Evolutionary conservation across 2,329 filamentous ascomycete genomes (phyloP), one percentile per base, ranked within the genome.

Genomic region (Penicillium crustosum): DNA sequence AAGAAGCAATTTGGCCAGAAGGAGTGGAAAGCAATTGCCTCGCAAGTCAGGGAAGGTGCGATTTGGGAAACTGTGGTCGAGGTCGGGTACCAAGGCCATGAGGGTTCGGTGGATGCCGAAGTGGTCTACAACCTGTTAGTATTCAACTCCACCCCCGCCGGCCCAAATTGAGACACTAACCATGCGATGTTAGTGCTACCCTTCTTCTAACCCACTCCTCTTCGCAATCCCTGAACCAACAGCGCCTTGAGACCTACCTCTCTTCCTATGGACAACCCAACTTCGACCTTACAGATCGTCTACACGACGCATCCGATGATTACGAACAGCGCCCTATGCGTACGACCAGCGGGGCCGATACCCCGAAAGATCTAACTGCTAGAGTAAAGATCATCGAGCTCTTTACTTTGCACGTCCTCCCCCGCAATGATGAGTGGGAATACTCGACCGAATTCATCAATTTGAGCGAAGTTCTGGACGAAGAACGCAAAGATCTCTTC

Each of bases 21-120:
- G 69, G 88, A 91, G 72, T 99, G 93, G 90, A 88, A 91, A 73
- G 79, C 84, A 13, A 79, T 97, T 63, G 91, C 91, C 60, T 82
- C 84, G 61, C 94, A 92, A 75, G 93, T 96, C 25, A 86, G 93
- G 61, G 91, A 95, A 57, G 94, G 94, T 57, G 86, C 87, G 45
- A 84, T 97, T n/a, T 99, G 94, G 94, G 91, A 97, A 63, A 90
- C 96, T 63, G 90, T 97, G 2, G 89, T 95, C 57, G 83, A 85
- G 66, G 87, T 91, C 70, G 93, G 93, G 7, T 97, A 97, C 75
- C 88, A 89, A 66, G 92, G 92, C 27, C 82, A 88, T 49, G 93
- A 97, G 75, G 92, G 90, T 19, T 90, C 93, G 62, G 91, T 97
- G 13, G 94, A 99, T 75, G 87, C 91, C 2, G 94, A 99, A 69